Percentiles rank a stretch among this genome's conserved stretches.
phyloP scores from a whole-genome alignment of 805 yeast genomes.

The Teunomyces cretensis region DNA sequence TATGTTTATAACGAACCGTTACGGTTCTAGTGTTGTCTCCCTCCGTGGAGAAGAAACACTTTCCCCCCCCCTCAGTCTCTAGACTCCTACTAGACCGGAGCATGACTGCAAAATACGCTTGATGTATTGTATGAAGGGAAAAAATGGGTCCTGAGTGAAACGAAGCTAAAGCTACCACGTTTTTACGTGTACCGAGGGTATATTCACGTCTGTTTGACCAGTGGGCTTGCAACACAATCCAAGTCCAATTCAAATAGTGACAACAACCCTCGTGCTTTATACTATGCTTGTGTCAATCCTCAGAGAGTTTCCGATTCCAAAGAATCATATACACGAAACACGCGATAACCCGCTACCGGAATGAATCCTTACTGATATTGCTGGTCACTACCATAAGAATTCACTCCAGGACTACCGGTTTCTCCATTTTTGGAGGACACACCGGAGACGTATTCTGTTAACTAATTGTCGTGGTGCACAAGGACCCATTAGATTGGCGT shows the following conservation, averaged over 20 bases:
- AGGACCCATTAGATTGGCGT: conserved; percentile 2
- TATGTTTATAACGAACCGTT: conserved; percentile 48
- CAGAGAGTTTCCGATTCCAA: conserved; percentile 3
- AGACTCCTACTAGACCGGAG: neutral
- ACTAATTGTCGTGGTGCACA: neutral
- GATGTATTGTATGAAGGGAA: neutral
- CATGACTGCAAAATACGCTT: neutral
- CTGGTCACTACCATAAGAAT: conserved; percentile 2
- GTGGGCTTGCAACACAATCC: too few species aligned
- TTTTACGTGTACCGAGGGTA: too few species aligned
- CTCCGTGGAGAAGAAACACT: neutral
- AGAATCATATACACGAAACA: neutral
- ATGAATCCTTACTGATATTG: neutral
- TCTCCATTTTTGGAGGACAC: neutral
- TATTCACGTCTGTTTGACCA: too few species aligned
- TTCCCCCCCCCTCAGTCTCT: neutral
- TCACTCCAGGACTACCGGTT: neutral
- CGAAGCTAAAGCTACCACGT: neutral
- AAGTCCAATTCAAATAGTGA: too few species aligned
- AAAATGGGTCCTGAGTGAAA: neutral
- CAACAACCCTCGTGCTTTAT: neutral
- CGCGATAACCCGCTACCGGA: neutral
- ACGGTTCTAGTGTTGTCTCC: neutral
- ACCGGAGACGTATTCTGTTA: neutral
- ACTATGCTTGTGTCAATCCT: neutral